phyloP scores from a whole-genome alignment of 495 filamentous ascomycete genomes.

The Neohortaea acidophila region DNA sequence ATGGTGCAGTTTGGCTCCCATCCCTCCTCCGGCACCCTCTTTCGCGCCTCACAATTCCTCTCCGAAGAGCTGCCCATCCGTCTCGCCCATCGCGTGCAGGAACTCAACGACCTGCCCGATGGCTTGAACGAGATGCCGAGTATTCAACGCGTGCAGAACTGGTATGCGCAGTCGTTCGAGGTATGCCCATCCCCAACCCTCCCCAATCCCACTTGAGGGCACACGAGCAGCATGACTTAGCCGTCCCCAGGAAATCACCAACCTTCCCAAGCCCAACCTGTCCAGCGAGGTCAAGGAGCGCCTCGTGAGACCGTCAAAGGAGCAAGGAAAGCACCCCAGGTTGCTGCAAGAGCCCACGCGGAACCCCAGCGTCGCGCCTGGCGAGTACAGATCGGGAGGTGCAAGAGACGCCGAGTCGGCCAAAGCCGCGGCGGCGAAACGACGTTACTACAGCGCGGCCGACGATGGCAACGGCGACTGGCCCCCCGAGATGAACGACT shows the following conservation, averaged over 20 bases:
- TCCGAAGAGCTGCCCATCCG: conserved; percentile 96
- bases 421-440: conserved; percentile 20
- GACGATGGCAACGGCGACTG: conserved; percentile 79
- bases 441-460: conserved; percentile 75
- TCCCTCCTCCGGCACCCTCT: conserved; percentile 62
- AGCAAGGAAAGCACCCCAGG: conserved; percentile 41
- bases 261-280: conserved; percentile 60
- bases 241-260: conserved; percentile 80
- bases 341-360: conserved; percentile 67
- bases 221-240: not conserved
- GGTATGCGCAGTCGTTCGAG: conserved; percentile 99
- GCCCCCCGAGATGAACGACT: conserved; percentile 88
- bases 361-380: conserved; percentile 78
- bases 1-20: conserved; percentile 87
- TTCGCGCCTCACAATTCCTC: conserved; percentile 94
- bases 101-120: conserved; percentile 84
- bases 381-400: conserved; percentile 57
- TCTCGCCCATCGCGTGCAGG: conserved; percentile 86
- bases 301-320: conserved; percentile 56
- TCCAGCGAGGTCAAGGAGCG: conserved; percentile 61
- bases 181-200: no score
- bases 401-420: conserved; percentile 28
- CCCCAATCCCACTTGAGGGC: no score
- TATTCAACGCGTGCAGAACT: conserved; percentile 85
- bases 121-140: conserved; percentile 97